A percentile compares a stretch with the other conserved stretches of the same genome.
Evolutionary conservation across 2,329 filamentous ascomycete genomes (phyloP).

Genomic region (Didymella sp.): DNA sequence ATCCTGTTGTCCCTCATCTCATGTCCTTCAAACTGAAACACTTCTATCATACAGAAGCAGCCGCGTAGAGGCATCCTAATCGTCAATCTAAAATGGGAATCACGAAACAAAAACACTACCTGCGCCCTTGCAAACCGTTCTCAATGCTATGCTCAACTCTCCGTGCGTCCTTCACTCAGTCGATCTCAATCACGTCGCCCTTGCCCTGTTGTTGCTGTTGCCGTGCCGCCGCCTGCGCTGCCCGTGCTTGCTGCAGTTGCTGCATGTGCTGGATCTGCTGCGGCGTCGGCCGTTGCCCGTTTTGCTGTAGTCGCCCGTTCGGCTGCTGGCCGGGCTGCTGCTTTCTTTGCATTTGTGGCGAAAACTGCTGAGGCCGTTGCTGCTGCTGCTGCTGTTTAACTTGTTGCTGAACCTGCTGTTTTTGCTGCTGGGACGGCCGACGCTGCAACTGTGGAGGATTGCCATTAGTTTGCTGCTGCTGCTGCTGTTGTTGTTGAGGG

Average conservation of each 20-base stretch:
- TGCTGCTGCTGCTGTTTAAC: slow-evolving; percentile 10
- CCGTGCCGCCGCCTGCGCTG: slow-evolving; percentile 6
- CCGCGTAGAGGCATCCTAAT: background rate
- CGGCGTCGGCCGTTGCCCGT: slow-evolving; percentile 11
- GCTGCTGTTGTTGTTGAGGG: slow-evolving; percentile 9
- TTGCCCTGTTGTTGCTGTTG: slow-evolving; percentile 8
- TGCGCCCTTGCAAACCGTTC: background rate
- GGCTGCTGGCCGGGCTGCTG: slow-evolving; percentile 6
- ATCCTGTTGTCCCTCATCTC: background rate
- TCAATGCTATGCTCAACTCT: background rate
- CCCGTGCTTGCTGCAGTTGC: slow-evolving; percentile 18
- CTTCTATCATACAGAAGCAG: background rate
- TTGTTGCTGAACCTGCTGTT: slow-evolving; percentile 2
- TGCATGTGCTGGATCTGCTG: slow-evolving; percentile 18
- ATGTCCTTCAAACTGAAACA: background rate
- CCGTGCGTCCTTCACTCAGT: slow-evolving; percentile 16
- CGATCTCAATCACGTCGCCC: slow-evolving; percentile 35
- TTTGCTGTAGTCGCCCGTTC: slow-evolving; percentile 7
- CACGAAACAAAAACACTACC: background rate
- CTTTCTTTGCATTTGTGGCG: slow-evolving; percentile 16
- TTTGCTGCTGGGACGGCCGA: slow-evolving; percentile 19
- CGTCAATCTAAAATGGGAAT: slow-evolving; percentile 11
- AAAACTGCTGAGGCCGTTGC: slow-evolving; percentile 25
- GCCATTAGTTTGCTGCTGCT: slow-evolving; percentile 16
- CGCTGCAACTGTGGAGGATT: slow-evolving; percentile 16